A percentile compares a stretch with the other conserved stretches of the same genome.
Conservation (phyloP, 352 stramenopile species). For the Phytophthora lateralis region DNA sequence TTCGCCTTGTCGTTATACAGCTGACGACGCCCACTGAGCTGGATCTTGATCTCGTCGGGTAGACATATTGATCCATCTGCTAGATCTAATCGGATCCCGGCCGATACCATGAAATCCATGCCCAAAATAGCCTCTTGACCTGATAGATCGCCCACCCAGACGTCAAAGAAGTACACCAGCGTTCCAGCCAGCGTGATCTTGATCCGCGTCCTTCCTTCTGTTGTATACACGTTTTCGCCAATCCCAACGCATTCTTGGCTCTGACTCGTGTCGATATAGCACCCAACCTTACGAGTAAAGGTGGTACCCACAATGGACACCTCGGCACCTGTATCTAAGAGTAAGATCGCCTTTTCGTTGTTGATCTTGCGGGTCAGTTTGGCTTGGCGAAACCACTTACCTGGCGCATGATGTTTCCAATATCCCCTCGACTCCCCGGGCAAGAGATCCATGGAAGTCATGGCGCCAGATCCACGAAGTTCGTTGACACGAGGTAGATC, state of each 20-base stretch:
- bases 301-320: conserved; percentile 24
- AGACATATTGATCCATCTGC: neutral
- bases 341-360: conserved; percentile 18
- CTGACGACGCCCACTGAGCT: conserved; percentile 1
- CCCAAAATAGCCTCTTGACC: conserved; percentile 20
- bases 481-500: neutral
- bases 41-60: conserved; percentile 12
- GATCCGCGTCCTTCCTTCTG: conserved; percentile 5
- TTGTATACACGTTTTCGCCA: conserved; percentile 7
- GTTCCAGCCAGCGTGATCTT: conserved; percentile 18
- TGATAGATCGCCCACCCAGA: conserved; percentile 17
- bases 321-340: conserved; percentile 35
- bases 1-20: neutral
- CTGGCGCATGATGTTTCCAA: conserved; percentile 2
- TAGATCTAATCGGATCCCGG: conserved; percentile 14
- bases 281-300: conserved; percentile 27
- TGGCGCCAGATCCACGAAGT: neutral
- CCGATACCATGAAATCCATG: conserved; percentile 23
- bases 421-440: neutral
- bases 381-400: conserved; percentile 29
- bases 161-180: conserved; percentile 16
- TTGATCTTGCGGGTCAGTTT: conserved; percentile 21
- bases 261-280: conserved; percentile 10
- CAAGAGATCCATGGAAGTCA: neutral
- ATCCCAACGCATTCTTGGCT: conserved; percentile 20